Conservation (phyloP, 345 rosid genomes). For the Gossypium thurberi region DNA sequence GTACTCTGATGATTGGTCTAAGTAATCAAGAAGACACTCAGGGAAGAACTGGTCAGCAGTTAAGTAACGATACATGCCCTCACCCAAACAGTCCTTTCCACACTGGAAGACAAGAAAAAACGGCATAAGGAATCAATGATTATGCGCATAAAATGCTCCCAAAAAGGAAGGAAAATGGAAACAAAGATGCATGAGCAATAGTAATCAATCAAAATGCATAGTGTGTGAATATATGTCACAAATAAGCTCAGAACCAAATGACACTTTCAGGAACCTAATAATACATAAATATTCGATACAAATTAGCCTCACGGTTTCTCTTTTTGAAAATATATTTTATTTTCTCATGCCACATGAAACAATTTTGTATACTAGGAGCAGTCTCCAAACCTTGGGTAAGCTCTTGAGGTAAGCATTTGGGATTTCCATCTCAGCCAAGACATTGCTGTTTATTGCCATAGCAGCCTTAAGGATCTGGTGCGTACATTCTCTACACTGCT, state of each 20-base stretch:
- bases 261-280: neutral
- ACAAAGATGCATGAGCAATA: neutral
- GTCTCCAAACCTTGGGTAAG: slow-evolving; percentile 67
- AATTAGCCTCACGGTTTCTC: neutral
- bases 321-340: neutral
- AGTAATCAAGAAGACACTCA: slow-evolving; percentile 77
- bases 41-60: slow-evolving; percentile 78
- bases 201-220: neutral
- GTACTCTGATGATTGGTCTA: slow-evolving; percentile 84
- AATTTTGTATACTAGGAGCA: neutral
- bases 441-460: slow-evolving; percentile 89
- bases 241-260: neutral
- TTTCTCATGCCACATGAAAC: slow-evolving; percentile 1
- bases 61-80: slow-evolving; percentile 65
- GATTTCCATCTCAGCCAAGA: slow-evolving; percentile 88
- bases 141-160: neutral
- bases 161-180: neutral
- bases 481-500: slow-evolving; percentile 77
- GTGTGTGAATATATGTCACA: neutral
- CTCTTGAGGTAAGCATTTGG: slow-evolving; percentile 75
- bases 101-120: slow-evolving; percentile 33
- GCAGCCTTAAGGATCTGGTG: slow-evolving; percentile 94
- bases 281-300: neutral
- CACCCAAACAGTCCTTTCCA: slow-evolving; percentile 81
- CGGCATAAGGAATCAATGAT: neutral